A percentile compares a stretch with the other conserved stretches of the same genome.
Evolutionary conservation across 441 rosid species (phyloP).

Genomic region (Adansonia rubrostipa): DNA sequence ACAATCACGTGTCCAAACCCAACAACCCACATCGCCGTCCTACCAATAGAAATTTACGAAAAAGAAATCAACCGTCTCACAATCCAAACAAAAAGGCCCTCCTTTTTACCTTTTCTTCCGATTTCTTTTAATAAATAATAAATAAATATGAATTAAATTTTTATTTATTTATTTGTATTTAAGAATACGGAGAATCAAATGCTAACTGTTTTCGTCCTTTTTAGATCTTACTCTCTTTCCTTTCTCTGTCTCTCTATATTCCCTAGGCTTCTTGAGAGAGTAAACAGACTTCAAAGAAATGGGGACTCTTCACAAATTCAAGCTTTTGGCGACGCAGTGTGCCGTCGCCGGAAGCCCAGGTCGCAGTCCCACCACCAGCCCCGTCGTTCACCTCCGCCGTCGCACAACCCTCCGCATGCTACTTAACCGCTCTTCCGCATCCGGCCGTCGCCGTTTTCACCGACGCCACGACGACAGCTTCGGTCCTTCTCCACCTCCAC

Average conservation of each 20-base stretch:
- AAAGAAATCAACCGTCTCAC: too few species aligned
- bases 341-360: conserved; percentile 56
- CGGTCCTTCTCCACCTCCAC: conserved; percentile 8
- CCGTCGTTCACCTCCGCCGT: conserved; percentile 78
- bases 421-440: conserved; percentile 47
- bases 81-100: conserved; percentile 3
- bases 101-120: background rate
- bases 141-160: background rate
- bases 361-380: conserved; percentile 72
- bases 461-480: conserved; percentile 33
- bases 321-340: conserved; percentile 74
- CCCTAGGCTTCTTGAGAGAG: background rate
- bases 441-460: conserved; percentile 47
- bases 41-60: background rate
- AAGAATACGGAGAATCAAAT: conserved; percentile 1
- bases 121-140: background rate
- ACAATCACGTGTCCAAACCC: too few species aligned
- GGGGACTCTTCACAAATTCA: conserved; percentile 76
- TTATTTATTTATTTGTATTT: background rate
- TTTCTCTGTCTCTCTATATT: background rate
- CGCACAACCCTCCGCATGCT: conserved; percentile 83
- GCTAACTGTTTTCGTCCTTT: background rate
- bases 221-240: conserved; percentile 22
- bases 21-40: background rate
- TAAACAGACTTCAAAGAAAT: conserved; percentile 28